Conservation (phyloP, 139 green algal species). For the Coelastrella sp. region DNA sequence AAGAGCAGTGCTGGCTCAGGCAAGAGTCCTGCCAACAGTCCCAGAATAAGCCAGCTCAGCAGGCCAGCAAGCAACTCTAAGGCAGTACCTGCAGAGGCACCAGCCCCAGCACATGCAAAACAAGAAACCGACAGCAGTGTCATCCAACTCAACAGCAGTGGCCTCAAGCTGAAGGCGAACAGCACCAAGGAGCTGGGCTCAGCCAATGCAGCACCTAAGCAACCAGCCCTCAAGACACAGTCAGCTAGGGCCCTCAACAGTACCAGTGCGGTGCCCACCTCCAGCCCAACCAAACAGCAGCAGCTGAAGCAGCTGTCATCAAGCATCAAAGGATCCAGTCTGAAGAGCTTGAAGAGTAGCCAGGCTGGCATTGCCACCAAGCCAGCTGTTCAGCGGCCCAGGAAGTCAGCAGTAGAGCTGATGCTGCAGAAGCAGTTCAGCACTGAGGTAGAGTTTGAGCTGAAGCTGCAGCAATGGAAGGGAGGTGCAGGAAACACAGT, state of each 20-base stretch:
- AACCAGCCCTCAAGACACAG: too few relatives aligned
- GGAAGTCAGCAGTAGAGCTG: neutral
- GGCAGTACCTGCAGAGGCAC: too few relatives aligned
- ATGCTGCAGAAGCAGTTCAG: neutral
- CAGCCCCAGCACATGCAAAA: too few relatives aligned
- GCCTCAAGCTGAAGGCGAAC: neutral
- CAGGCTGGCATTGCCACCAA: too few relatives aligned
- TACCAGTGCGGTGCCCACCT: neutral
- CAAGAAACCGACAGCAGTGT: too few relatives aligned
- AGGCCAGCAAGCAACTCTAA: too few relatives aligned
- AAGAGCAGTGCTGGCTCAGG: too few relatives aligned
- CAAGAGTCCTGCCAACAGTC: too few relatives aligned
- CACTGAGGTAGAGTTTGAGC: neutral
- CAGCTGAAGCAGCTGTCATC: neutral
- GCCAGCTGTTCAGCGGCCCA: neutral
- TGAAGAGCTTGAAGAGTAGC: neutral
- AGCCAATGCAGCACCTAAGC: too few relatives aligned
- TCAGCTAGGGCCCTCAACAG: neutral
- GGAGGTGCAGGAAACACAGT: neutral
- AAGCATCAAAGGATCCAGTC: neutral
- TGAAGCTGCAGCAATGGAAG: slow-evolving; percentile 10
- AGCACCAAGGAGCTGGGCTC: neutral
- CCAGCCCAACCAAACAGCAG: neutral
- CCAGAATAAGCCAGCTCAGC: too few relatives aligned
- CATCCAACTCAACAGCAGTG: too few relatives aligned